Base-by-base conservation (phyloP, 768 basidiomycete species). In the Hericium erinaceus region DNA sequence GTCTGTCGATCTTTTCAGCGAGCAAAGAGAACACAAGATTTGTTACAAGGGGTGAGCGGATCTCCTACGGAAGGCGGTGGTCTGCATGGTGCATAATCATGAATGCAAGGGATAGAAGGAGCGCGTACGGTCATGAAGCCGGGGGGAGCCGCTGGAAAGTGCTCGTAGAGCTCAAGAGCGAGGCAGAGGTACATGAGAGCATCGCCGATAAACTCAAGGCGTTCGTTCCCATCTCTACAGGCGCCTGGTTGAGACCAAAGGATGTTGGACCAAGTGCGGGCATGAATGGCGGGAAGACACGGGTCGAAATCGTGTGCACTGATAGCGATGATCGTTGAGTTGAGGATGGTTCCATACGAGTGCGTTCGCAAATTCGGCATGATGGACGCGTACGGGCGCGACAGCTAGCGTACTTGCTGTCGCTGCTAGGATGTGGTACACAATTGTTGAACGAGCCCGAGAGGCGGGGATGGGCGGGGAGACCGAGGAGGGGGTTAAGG, bases 121-220 rank as follows among this genome's bases (percentile, higher is more conserved):
- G 51, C 37, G 65, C 68, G 54, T 60, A 70, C 69, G 26, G 65
- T 69, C 52, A 65, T 68, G 4, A 69, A 57, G n/a, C 60, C 55
- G 6, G 68, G 67, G 10, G 57, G 51, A 9, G 65, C 69, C 9
- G 64, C 41, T 8, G 69, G 69, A 13, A 61, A 52, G 54, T 65
- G 63, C 16, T 64, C 64, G 57, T 72, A 75, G 1, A 80, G 69
- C 56, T 70, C 69, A 46, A 72, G 67, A 11, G 74, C 73, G 16
- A 79, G 66, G 33, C 70, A 66, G 57, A 74, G 71, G 59, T 75
- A 71, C 69, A 79, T 77, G 55, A 76, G 65, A 28, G 75, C 73
- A 56, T 79, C 78, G 4, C 78, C 78, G 12, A 79, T 60, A 62
- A 77, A 79, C 62, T 80, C 78, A 49, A 78, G 57, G 26, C 76